phyloP scores from a whole-genome alignment of 2,329 filamentous ascomycete genomes.

The Talaromyces amestolkiae region DNA sequence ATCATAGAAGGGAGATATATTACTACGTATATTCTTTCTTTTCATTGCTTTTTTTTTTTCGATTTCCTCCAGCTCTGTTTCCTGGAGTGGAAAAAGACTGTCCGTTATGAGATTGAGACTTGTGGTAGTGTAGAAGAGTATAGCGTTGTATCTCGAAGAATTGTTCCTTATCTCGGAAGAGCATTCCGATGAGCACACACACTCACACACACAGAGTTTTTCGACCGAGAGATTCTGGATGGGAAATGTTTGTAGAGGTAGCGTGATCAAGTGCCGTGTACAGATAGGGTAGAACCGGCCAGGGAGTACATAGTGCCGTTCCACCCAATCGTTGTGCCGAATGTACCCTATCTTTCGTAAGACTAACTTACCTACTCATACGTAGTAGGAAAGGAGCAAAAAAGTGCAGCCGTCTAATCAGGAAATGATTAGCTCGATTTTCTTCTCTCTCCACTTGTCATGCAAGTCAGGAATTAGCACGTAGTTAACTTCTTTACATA shows the following conservation, averaged over 20 bases:
- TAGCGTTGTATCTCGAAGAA: not conserved
- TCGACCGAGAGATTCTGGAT: not conserved
- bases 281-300: constrained; percentile 8
- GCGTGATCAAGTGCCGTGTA: not conserved
- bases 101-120: not conserved
- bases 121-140: not conserved
- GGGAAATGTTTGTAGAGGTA: not conserved
- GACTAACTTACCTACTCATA: too few relatives aligned
- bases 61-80: not conserved
- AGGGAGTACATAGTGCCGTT: not conserved
- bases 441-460: not conserved
- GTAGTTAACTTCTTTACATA: not conserved
- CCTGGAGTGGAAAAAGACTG: not conserved
- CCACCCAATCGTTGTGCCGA: not conserved
- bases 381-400: too few relatives aligned
- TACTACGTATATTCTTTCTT: not conserved
- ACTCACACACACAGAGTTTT: too few relatives aligned
- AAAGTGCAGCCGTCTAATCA: not conserved
- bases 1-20: not conserved
- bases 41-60: not conserved
- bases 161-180: not conserved
- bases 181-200: not conserved
- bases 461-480: not conserved
- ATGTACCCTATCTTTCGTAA: constrained; percentile 1
- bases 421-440: not conserved